Evolutionary conservation across 1,284 basidiomycete species (phyloP), one percentile per base, ranked within the genome.

Genomic region (Trametes pubescens): DNA sequence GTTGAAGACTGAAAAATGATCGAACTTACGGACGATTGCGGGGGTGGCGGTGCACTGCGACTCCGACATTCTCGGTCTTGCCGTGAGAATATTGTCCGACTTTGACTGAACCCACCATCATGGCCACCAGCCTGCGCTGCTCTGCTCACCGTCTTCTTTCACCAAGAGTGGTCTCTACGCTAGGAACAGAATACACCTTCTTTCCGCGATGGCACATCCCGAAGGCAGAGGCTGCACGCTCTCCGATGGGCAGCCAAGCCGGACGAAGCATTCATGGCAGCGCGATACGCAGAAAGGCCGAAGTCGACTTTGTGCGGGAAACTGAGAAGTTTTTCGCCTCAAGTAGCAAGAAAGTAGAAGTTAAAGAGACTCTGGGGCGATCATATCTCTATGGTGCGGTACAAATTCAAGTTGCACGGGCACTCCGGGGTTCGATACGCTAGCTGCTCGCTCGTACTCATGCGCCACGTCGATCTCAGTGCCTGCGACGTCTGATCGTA

Each of bases 401-500:
- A 32, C 29, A 32, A 32, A 8, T 4, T 47, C 29, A 32, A 32
- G 29, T 4, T 47, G 44, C 9, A 9, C 44, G 4, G 16, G 22
- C 7, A 11, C 44, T 2, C 10, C 44, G 21, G n/a, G n/a, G n/a
- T n/a, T 7, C 21, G n/a, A n/a, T 8, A 18, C n/a, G 18, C n/a
- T 21, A 18, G 11, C 14, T 38, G 37, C 2, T 2, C 4, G 37
- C 37, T 43, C 16, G 18, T 4, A 16, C 8, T 3, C 8, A 24
- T 24, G 44, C 52, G 2, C 24, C n/a, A 22, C 8, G 22, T 11
- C 16, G 21, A 11, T 38, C 5, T 7, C 72, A 88, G 88, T 95
- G 1, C 93, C 93, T 14, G 82, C 89, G 10, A 91, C 93, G 0
- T 91, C 89, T 24, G 86, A 91, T 51, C 84, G 86, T 54, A 94